These are phyloP conservation scores for Talaromyces rugulosus DNA, from an alignment of 2,329 filamentous ascomycete genomes.

Conservation along the genomic window DNA sequence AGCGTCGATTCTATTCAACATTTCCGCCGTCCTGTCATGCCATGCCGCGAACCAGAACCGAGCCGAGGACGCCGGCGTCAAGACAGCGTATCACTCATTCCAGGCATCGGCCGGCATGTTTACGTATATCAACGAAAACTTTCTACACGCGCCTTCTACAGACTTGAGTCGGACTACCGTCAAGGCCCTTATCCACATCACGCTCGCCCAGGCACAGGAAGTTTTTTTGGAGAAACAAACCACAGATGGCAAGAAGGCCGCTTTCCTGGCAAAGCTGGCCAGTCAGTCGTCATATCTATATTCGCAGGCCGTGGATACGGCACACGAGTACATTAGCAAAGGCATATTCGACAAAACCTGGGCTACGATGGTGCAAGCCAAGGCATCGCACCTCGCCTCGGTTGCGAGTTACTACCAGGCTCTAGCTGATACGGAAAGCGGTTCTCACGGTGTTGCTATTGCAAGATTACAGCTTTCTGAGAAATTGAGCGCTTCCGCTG, in stretches of 20 bases:
- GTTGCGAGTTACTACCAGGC: slow-evolving; percentile 93
- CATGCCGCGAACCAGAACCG: slow-evolving; percentile 91
- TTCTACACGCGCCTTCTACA: slow-evolving; percentile 93
- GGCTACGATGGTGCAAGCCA: slow-evolving; percentile 67
- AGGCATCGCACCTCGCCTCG: slow-evolving; percentile 77
- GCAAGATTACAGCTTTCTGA: slow-evolving; percentile 79
- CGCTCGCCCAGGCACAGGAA: slow-evolving; percentile 93
- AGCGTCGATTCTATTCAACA: slow-evolving; percentile 99
- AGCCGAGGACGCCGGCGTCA: slow-evolving; percentile 85
- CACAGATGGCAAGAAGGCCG: slow-evolving; percentile 86
- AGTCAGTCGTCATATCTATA: slow-evolving; percentile 89
- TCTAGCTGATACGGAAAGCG: slow-evolving; percentile 81
- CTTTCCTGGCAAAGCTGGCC: slow-evolving; percentile 84
- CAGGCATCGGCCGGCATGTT: slow-evolving; percentile 99
- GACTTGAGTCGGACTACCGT: slow-evolving; percentile 94
- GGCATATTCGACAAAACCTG: slow-evolving; percentile 93
- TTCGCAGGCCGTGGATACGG: slow-evolving; percentile 78
- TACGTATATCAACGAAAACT: slow-evolving; percentile 99
- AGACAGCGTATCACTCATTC: slow-evolving; percentile 96
- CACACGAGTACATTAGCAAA: slow-evolving; percentile 87
- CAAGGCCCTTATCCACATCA: slow-evolving; percentile 87
- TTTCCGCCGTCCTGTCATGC: slow-evolving; percentile 92
- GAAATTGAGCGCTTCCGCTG: slow-evolving; percentile 70
- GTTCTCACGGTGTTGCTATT: slow-evolving; percentile 80
- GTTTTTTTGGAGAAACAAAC: slow-evolving; percentile 97